Evolutionary conservation across 495 filamentous ascomycete genomes (phyloP).

Genomic region (Hyaloscypha hepaticicola): DNA sequence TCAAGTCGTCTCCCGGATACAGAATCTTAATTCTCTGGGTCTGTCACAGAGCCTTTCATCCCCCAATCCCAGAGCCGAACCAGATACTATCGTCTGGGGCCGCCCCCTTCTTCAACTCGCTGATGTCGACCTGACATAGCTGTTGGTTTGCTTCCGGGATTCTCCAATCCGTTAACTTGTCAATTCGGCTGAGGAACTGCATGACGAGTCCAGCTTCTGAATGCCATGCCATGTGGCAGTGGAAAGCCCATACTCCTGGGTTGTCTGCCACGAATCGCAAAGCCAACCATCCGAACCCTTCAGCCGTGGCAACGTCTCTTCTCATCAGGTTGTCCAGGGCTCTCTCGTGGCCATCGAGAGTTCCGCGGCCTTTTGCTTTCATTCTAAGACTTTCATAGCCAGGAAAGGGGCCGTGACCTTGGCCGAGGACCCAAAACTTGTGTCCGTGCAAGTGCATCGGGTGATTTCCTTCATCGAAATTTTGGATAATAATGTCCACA

Average conservation of each 20-base stretch:
- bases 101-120: conserved; percentile 29
- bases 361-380: conserved; percentile 22
- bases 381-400: conserved; percentile 33
- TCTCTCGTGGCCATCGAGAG: conserved; percentile 17
- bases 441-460: conserved; percentile 68
- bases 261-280: conserved; percentile 56
- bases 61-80: conserved; percentile 28
- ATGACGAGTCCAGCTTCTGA: conserved; percentile 57
- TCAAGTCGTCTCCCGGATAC: too few species aligned
- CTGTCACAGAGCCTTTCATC: conserved; percentile 5
- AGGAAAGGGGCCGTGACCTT: conserved; percentile 53
- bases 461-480: conserved; percentile 59
- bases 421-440: conserved; percentile 56
- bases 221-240: conserved; percentile 61
- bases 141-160: conserved; percentile 44
- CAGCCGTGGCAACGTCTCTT: conserved; percentile 59
- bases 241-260: conserved; percentile 48
- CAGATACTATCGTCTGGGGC: conserved; percentile 26
- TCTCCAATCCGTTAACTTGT: conserved; percentile 42
- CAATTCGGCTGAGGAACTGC: conserved; percentile 53
- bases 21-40: background rate
- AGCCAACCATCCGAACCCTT: conserved; percentile 45
- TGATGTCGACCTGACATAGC: conserved; percentile 28
- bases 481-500: conserved; percentile 65
- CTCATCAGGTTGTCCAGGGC: conserved; percentile 47